Base-by-base conservation (phyloP, 805 yeast species). In the Starmerella riodocensis region DNA sequence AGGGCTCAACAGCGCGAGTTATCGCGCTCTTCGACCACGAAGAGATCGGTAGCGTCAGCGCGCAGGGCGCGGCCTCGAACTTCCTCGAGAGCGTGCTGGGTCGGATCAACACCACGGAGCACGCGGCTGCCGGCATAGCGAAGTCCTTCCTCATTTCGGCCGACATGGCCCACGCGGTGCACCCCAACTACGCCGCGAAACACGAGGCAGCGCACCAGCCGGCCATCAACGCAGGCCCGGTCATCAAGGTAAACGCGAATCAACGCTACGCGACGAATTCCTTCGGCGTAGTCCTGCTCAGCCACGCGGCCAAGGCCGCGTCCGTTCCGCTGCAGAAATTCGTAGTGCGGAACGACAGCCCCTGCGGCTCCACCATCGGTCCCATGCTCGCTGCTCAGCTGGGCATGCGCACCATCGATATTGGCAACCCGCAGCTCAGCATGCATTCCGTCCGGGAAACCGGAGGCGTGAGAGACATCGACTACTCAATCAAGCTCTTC, bases 121-220 rank as follows among this genome's bases (percentile, higher is more conserved):
- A 64, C 25, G 62, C 66, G 29, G 64, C 64, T 1, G 41, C 36
- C 22, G 46, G 58, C 4, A 59, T 60, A 25, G 51, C 61, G 8
- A 78, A 77, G 56, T 84, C 96, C 1, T 86, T 91, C 59, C 70
- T 88, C 50, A 59, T 91, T 32, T 86, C 96, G 0, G 82, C 94
- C 0, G 98, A 88, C 58, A 91, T 85, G 75, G 94, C 97, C 1
- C 98, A 88, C 57, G 97, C 94, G 24, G 79, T 88, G 28, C 95
- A 88, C 59, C 98, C 98, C 42, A 88, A 88, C 60, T 88, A 88
- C 58, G 62, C 72, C 4, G 70, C 69, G 38, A 72, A 72, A 51
- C 80, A 91, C 60, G 97, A 91, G 56, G 56, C 72, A 18, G 64
- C 70, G 45, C 93, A 88, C 59, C 72, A 73, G 48, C 97, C 98